These are phyloP conservation scores for Leccinum pellstonianum DNA, from an alignment of 768 basidiomycete genomes.

Conservation along the genomic window DNA sequence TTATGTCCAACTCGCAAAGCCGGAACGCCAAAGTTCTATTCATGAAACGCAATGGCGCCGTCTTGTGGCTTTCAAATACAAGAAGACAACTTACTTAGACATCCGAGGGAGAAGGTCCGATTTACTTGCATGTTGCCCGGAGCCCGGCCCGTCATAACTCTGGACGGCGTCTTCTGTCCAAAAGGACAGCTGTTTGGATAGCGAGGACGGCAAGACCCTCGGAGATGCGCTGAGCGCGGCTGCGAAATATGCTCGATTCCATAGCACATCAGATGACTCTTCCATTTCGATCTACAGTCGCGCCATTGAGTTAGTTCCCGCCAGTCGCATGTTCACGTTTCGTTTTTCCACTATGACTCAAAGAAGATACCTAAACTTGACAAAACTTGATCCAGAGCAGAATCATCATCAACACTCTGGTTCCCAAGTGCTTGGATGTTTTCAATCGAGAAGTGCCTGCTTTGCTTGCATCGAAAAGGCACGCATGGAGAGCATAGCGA, in stretches of 20 bases:
- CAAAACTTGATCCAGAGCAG: constrained; percentile 34
- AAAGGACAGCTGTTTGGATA: constrained; percentile 30
- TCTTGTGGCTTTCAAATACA: constrained; percentile 65
- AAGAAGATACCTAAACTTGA: background rate
- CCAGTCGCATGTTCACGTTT: background rate
- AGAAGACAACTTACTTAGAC: constrained; percentile 46
- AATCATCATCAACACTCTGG: constrained; percentile 19
- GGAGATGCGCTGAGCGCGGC: constrained; percentile 50
- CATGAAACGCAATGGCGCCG: constrained; percentile 49
- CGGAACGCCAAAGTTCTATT: constrained; percentile 60
- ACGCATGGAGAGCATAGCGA: constrained; percentile 41
- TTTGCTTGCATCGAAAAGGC: constrained; percentile 41
- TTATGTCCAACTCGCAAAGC: constrained; percentile 49
- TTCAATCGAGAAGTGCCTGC: constrained; percentile 42
- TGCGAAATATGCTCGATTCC: constrained; percentile 42
- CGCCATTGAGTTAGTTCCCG: background rate
- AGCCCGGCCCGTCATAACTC: background rate
- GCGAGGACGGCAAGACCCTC: constrained; percentile 55
- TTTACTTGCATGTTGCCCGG: constrained; percentile 40
- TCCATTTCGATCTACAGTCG: constrained; percentile 1
- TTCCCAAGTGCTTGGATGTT: constrained; percentile 35
- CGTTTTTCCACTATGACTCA: background rate
- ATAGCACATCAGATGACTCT: constrained; percentile 27
- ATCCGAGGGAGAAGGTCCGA: constrained; percentile 42
- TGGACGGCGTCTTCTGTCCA: background rate